These are phyloP conservation scores for Dothistroma septosporum DNA, from an alignment of 2,329 filamentous ascomycete species.

Conservation along the genomic window DNA sequence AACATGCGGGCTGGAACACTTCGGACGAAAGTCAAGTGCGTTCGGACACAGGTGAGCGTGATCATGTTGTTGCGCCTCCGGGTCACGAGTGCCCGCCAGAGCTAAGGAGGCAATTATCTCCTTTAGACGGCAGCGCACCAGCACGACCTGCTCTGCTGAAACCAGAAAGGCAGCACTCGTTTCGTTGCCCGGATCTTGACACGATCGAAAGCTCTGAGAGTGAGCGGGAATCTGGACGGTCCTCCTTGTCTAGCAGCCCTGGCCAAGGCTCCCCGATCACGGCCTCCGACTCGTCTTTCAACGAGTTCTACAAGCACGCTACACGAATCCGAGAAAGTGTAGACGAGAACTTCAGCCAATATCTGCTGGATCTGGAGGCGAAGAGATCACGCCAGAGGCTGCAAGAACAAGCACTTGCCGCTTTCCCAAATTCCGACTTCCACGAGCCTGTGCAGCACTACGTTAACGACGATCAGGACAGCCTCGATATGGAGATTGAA, in stretches of 20 bases:
- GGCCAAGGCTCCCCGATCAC: constrained; percentile 40
- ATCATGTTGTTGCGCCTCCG: constrained; percentile 10
- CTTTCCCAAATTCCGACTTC: constrained; percentile 67
- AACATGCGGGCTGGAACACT: constrained; percentile 25
- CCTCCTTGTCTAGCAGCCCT: constrained; percentile 42
- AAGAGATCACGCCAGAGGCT: constrained; percentile 76
- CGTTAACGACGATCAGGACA: constrained; percentile 51
- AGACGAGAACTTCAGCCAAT: constrained; percentile 70
- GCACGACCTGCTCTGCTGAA: constrained; percentile 32
- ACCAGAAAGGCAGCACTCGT: constrained; percentile 47
- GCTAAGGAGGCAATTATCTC: constrained; percentile 25
- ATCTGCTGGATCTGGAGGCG: constrained; percentile 73
- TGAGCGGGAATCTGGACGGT: constrained; percentile 39
- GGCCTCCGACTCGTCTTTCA: constrained; percentile 46
- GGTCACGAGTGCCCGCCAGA: constrained; percentile 21
- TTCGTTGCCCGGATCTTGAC: constrained; percentile 58
- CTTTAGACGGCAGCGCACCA: constrained; percentile 34
- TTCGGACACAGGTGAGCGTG: constrained; percentile 7
- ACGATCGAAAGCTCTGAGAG: constrained; percentile 58
- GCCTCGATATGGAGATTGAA: constrained; percentile 33
- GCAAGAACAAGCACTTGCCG: constrained; percentile 69
- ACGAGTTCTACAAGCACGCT: constrained; percentile 48
- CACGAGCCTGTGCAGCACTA: constrained; percentile 70
- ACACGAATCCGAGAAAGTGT: constrained; percentile 61
- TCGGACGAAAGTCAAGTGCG: constrained; percentile 7